phyloP scores from a whole-genome alignment of 768 basidiomycete genomes.

The Trichaptum fuscoviolaceum region DNA sequence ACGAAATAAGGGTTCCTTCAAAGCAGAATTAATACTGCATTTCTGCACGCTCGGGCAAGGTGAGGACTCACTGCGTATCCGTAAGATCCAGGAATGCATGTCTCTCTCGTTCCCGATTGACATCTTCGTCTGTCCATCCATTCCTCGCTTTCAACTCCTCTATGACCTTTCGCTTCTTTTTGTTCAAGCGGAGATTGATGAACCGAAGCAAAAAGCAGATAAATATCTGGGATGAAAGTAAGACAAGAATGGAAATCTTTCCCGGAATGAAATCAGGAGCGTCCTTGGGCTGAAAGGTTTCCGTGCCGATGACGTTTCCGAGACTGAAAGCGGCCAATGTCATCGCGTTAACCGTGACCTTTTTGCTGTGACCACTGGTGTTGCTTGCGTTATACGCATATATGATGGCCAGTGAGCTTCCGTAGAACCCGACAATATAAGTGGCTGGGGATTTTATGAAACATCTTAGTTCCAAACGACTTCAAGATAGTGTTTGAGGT shows the following conservation, averaged over 20 bases:
- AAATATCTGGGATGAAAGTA: constrained; percentile 20
- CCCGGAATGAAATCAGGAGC: constrained; percentile 27
- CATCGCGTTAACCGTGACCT: constrained; percentile 21
- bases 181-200: constrained; percentile 22
- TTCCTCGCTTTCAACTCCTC: constrained; percentile 15
- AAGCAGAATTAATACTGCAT: neutral
- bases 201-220: constrained; percentile 17
- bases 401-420: constrained; percentile 20
- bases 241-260: constrained; percentile 28
- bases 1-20: constrained; percentile 11
- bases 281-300: constrained; percentile 22
- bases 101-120: constrained; percentile 19
- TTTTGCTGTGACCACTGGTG: constrained; percentile 24
- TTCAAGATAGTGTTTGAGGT: neutral
- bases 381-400: constrained; percentile 25
- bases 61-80: constrained; percentile 19
- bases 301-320: constrained; percentile 21
- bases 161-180: constrained; percentile 14
- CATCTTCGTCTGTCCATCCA: constrained; percentile 21
- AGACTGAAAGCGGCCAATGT: constrained; percentile 16
- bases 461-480: neutral
- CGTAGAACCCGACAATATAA: constrained; percentile 20
- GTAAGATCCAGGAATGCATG: constrained; percentile 26
- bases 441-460: constrained; percentile 13
- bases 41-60: neutral